Percentiles rank a stretch among this genome's conserved stretches.
These are phyloP conservation scores for Cyberlindnera xishuangbannaensis DNA, from an alignment of 805 yeast genomes.

Conservation along the genomic window DNA sequence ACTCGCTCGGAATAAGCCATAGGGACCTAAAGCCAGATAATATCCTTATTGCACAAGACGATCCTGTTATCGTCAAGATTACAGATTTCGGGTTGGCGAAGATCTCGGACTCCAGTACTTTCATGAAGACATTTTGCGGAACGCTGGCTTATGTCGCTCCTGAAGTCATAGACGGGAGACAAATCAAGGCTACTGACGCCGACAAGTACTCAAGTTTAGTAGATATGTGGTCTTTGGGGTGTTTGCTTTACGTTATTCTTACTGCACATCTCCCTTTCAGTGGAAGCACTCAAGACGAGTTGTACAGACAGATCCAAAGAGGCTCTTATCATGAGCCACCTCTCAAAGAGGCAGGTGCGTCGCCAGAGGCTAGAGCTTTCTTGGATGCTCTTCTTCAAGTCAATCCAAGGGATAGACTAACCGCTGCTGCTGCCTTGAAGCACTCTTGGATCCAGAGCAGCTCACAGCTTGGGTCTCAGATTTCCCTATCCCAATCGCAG, in stretches of 20 bases:
- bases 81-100: conserved; percentile 97
- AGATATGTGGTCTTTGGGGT: conserved; percentile 98
- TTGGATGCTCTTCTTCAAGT: conserved; percentile 66
- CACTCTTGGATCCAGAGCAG: conserved; percentile 69
- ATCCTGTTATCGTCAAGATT: conserved; percentile 86
- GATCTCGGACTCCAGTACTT: conserved; percentile 73
- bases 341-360: conserved; percentile 57
- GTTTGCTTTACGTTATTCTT: conserved; percentile 83
- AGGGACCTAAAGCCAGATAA: conserved; percentile 96
- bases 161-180: conserved; percentile 57
- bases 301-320: conserved; percentile 65
- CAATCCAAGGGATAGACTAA: conserved; percentile 65
- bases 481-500: conserved; percentile 65
- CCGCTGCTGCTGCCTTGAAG: conserved; percentile 67
- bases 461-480: conserved; percentile 28
- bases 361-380: conserved; percentile 67
- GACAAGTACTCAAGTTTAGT: conserved; percentile 73
- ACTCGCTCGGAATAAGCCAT: conserved; percentile 87
- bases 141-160: conserved; percentile 97
- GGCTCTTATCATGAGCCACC: conserved; percentile 82
- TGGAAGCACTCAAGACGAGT: conserved; percentile 83
- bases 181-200: conserved; percentile 22
- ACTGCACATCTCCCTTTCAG: conserved; percentile 95
- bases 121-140: conserved; percentile 96
- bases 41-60: conserved; percentile 82